These are phyloP conservation scores for Schizochytrium sp. DNA, from an alignment of 108 stramenopile species.

Conservation along the genomic window DNA sequence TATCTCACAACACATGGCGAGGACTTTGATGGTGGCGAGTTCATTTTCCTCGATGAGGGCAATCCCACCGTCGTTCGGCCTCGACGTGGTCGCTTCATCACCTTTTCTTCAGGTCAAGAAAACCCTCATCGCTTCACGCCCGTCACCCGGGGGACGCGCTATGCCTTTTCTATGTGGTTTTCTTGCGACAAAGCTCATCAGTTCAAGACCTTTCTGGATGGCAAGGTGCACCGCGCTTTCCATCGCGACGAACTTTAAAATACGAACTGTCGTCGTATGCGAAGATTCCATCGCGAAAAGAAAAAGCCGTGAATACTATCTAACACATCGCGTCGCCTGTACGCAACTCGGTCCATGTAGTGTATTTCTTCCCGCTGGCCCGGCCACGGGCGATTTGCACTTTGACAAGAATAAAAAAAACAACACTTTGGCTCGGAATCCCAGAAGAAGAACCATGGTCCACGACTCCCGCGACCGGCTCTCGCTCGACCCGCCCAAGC, in stretches of 20 bases:
- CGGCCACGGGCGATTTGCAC: too few species aligned
- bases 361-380: too few species aligned
- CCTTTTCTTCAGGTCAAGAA: slow-evolving; percentile 32
- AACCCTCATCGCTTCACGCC: slow-evolving; percentile 27
- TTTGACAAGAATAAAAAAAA: too few species aligned
- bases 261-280: too few species aligned
- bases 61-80: neutral
- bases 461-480: too few species aligned
- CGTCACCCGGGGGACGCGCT: slow-evolving; percentile 25
- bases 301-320: too few species aligned
- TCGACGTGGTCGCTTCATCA: slow-evolving; percentile 15
- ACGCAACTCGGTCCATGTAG: too few species aligned
- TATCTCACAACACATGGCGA: slow-evolving; percentile 27
- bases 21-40: slow-evolving; percentile 38
- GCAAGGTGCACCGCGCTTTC: slow-evolving; percentile 28
- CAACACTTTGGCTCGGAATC: too few species aligned
- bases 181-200: slow-evolving; percentile 26
- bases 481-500: too few species aligned
- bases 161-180: slow-evolving; percentile 41
- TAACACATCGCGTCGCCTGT: too few species aligned
- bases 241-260: neutral
- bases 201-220: slow-evolving; percentile 34
- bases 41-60: slow-evolving; percentile 17
- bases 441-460: too few species aligned
- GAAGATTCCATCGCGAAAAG: too few species aligned